Evolutionary conservation across 192 early-diverging fungal species (phyloP).

Genomic region (Coemansia sp.): DNA sequence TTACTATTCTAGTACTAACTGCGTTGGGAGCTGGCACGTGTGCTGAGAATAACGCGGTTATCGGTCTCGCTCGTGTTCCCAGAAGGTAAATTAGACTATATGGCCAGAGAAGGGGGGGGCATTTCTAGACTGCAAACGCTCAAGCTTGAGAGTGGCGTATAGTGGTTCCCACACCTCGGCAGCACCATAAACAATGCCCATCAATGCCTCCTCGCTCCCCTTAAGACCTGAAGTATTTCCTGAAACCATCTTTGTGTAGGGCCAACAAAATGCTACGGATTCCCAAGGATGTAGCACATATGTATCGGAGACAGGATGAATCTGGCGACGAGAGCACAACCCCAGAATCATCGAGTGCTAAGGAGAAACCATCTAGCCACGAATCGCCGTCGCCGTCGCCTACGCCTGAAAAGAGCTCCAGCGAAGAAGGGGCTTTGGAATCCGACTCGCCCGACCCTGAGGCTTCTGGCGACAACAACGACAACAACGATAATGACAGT

Average conservation of each 20-base stretch:
- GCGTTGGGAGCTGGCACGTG: conserved; percentile 2
- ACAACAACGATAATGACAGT: background rate
- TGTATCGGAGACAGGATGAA: conserved; percentile 9
- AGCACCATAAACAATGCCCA: no score
- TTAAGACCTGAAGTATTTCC: no score
- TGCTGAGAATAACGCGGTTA: background rate
- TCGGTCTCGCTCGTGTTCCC: background rate
- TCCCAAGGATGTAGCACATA: background rate
- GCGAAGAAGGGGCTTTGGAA: conserved; percentile 1
- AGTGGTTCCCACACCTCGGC: no score
- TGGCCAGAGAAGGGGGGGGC: no score
- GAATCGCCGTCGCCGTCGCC: background rate
- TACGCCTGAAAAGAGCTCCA: conserved; percentile 5
- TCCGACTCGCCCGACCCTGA: background rate
- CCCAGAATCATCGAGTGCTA: conserved; percentile 2
- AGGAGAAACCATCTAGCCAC: conserved; percentile 3
- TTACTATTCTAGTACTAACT: background rate
- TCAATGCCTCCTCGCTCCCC: no score
- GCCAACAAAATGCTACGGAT: conserved; percentile 11
- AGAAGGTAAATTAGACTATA: background rate
- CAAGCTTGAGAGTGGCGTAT: no score
- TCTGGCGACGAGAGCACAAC: background rate
- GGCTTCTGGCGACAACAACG: background rate
- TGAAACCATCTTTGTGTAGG: conserved; percentile 5
- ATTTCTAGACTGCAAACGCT: no score